A percentile compares a stretch with the other conserved stretches of the same genome.
phyloP scores from a whole-genome alignment of 2,329 filamentous ascomycete species.

The Calonectria pseudoreteaudii region DNA sequence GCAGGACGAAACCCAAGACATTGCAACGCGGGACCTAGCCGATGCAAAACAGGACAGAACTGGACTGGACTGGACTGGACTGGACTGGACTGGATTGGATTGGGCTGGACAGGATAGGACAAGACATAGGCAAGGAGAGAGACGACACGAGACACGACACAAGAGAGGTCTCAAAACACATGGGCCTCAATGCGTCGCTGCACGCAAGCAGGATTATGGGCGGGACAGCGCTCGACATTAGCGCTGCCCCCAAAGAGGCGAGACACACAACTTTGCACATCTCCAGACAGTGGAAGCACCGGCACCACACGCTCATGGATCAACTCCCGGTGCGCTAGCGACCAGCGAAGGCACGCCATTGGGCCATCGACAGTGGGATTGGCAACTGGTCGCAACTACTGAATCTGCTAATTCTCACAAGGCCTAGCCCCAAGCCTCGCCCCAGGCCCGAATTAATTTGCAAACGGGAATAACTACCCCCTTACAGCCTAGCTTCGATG shows the following conservation, averaged over 20 bases:
- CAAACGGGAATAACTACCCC: constrained; percentile 22
- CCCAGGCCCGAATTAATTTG: constrained; percentile 18
- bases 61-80: too few relatives aligned
- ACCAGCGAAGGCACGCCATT: not conserved
- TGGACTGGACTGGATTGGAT: too few relatives aligned
- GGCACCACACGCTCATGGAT: not conserved
- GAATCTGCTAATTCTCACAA: not conserved
- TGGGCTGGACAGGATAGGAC: constrained; percentile 9
- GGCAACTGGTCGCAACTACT: constrained; percentile 3
- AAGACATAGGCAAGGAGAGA: constrained; percentile 7
- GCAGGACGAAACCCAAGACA: constrained; percentile 15
- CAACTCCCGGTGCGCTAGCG: not conserved
- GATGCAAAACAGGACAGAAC: not conserved
- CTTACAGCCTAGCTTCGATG: constrained; percentile 19
- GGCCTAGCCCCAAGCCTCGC: constrained; percentile 30
- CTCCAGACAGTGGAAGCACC: constrained; percentile 11
- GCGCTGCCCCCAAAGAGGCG: constrained; percentile 19
- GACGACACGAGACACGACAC: constrained; percentile 2
- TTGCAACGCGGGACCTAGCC: constrained; percentile 10
- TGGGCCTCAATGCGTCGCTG: constrained; percentile 11
- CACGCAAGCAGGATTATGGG: constrained; percentile 17
- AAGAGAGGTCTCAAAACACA: not conserved
- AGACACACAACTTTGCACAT: constrained; percentile 13
- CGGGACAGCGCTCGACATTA: constrained; percentile 2
- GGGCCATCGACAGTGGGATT: not conserved